Conservation (phyloP, 805 yeast genomes). For the Barnettozyma californica region DNA sequence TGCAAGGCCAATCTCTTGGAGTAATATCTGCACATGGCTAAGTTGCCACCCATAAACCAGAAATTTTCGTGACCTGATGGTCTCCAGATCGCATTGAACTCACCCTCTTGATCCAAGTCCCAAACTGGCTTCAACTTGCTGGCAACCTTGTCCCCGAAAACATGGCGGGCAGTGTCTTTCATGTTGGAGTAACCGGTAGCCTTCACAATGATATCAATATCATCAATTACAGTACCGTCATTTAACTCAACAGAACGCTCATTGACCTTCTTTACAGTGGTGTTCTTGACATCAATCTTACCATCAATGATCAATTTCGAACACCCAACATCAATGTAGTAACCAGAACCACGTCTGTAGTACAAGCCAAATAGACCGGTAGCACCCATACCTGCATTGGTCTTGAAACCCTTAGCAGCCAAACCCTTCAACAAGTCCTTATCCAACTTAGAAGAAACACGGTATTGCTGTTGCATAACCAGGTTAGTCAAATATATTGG, state of each 20-base stretch:
- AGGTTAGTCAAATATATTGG: conserved; percentile 33
- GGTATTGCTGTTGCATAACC: conserved; percentile 33
- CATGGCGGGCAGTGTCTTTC: conserved; percentile 35
- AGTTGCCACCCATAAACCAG: conserved; percentile 39
- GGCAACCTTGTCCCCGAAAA: conserved; percentile 34
- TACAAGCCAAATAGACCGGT: conserved; percentile 38
- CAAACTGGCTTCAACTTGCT: conserved; percentile 34
- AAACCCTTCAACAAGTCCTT: conserved; percentile 29
- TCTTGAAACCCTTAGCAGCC: conserved; percentile 33
- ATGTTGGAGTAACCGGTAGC: conserved; percentile 41
- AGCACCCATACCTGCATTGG: conserved; percentile 38
- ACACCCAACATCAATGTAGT: conserved; percentile 42
- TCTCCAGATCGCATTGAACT: conserved; percentile 34
- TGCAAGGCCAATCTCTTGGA: conserved; percentile 37
- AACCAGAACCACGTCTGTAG: conserved; percentile 40
- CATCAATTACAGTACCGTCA: conserved; percentile 33
- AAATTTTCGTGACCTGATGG: conserved; percentile 35
- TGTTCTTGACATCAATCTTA: conserved; percentile 33
- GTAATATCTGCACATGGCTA: conserved; percentile 34
- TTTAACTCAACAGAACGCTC: conserved; percentile 34
- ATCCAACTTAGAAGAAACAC: conserved; percentile 31
- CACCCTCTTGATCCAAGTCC: conserved; percentile 41
- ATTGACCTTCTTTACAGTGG: conserved; percentile 31
- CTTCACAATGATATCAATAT: conserved; percentile 36
- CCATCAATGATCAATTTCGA: conserved; percentile 35